phyloP scores from a whole-genome alignment of 2,329 filamentous ascomycete genomes.

The Colletotrichum camelliae region DNA sequence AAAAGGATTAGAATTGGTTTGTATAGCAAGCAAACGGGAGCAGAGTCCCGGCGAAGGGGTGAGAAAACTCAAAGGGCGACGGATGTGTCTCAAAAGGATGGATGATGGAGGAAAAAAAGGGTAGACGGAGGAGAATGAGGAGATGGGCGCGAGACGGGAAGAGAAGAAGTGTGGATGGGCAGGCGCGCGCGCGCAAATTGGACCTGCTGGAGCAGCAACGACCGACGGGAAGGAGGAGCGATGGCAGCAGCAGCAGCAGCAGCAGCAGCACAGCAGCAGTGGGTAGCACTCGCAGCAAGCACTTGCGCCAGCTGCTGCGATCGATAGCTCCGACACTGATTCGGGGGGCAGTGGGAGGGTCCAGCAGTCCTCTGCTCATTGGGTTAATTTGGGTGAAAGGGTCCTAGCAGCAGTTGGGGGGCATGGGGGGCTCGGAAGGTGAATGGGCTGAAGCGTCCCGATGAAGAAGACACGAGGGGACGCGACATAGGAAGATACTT shows the following conservation, averaged over 20 bases:
- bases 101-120: neutral
- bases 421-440: neutral
- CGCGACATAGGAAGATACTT: neutral
- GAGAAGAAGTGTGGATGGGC: neutral
- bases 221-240: neutral
- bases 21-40: conserved; percentile 1
- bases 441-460: neutral
- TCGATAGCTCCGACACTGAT: neutral
- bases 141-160: neutral
- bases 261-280: neutral
- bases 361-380: conserved; percentile 15
- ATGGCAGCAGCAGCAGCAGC: neutral
- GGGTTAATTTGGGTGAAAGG: conserved; percentile 7
- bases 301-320: neutral
- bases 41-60: neutral
- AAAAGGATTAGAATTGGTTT: conserved; percentile 13
- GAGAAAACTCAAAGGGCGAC: conserved; percentile 1
- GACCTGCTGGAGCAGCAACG: neutral
- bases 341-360: conserved; percentile 11
- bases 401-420: neutral
- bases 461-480: neutral
- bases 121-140: neutral
- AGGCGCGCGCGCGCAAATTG: conserved; percentile 10
- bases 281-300: neutral
- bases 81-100: conserved; percentile 6